These are phyloP conservation scores for Trichoderma asperelloides DNA, from an alignment of 495 filamentous ascomycete species.

Conservation along the genomic window DNA sequence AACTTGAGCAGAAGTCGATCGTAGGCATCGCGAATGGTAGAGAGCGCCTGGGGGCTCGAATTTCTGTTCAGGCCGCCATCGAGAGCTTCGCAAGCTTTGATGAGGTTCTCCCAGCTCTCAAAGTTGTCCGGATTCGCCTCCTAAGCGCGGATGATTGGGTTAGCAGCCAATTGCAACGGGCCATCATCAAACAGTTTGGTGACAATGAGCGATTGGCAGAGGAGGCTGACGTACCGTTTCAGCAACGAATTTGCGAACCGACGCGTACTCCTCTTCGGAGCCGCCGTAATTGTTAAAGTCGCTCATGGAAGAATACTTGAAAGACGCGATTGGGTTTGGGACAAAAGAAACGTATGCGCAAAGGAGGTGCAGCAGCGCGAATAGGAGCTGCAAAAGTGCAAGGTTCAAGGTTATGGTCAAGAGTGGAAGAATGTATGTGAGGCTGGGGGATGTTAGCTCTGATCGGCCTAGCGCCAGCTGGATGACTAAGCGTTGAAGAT, in stretches of 20 bases:
- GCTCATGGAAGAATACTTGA: conserved; percentile 24
- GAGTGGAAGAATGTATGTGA: conserved; percentile 14
- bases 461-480: neutral
- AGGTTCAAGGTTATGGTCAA: neutral
- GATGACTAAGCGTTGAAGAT: conserved; percentile 1
- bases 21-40: conserved; percentile 72
- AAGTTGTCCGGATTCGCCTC: conserved; percentile 82
- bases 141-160: conserved; percentile 18
- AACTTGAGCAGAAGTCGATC: conserved; percentile 94
- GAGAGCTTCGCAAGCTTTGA: conserved; percentile 69
- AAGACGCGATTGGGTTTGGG: conserved; percentile 5
- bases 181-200: neutral
- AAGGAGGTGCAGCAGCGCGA: neutral
- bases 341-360: conserved; percentile 1
- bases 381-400: neutral
- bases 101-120: conserved; percentile 89
- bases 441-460: conserved; percentile 12
- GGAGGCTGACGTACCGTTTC: conserved; percentile 58
- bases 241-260: conserved; percentile 66
- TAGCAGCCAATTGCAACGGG: neutral
- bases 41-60: conserved; percentile 88
- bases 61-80: conserved; percentile 95
- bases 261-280: conserved; percentile 76
- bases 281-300: conserved; percentile 55
- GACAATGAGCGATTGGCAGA: neutral